Evolutionary conservation across 805 yeast species (phyloP).

Genomic region (Schizosaccharomyces cryophilus): DNA sequence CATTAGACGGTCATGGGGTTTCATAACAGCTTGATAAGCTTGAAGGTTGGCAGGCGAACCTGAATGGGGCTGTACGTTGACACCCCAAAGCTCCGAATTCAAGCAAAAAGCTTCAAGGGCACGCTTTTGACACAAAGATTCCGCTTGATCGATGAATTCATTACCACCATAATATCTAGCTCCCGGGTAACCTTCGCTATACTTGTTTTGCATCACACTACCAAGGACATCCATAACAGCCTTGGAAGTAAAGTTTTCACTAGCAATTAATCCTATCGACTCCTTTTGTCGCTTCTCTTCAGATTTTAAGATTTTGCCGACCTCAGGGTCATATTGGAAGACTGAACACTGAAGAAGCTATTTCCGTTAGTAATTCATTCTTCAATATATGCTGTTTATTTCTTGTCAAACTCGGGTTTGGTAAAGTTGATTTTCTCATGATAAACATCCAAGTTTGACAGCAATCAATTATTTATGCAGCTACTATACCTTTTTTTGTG

Average conservation of each 20-base stretch:
- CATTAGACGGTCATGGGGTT: constrained; percentile 91
- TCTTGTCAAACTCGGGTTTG: too few species aligned
- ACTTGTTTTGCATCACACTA: constrained; percentile 93
- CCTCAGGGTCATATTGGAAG: constrained; percentile 18
- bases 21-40: constrained; percentile 85
- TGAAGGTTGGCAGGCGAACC: constrained; percentile 97
- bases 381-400: too few species aligned
- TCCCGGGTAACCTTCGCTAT: constrained; percentile 98
- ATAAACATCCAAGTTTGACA: too few species aligned
- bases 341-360: constrained; percentile 13
- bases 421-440: too few species aligned
- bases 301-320: constrained; percentile 22
- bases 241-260: constrained; percentile 89
- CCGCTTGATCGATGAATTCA: constrained; percentile 87
- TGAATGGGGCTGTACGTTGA: constrained; percentile 83
- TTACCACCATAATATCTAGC: constrained; percentile 98
- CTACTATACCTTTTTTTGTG: background rate
- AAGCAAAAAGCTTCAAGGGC: constrained; percentile 75
- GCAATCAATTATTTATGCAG: background rate
- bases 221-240: constrained; percentile 93
- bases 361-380: background rate
- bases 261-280: constrained; percentile 81
- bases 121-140: constrained; percentile 74
- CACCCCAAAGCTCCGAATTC: constrained; percentile 79
- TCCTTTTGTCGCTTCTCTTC: constrained; percentile 82